Conservation (phyloP, 2,329 filamentous ascomycete species). For the Aspergillus phoenicis region DNA sequence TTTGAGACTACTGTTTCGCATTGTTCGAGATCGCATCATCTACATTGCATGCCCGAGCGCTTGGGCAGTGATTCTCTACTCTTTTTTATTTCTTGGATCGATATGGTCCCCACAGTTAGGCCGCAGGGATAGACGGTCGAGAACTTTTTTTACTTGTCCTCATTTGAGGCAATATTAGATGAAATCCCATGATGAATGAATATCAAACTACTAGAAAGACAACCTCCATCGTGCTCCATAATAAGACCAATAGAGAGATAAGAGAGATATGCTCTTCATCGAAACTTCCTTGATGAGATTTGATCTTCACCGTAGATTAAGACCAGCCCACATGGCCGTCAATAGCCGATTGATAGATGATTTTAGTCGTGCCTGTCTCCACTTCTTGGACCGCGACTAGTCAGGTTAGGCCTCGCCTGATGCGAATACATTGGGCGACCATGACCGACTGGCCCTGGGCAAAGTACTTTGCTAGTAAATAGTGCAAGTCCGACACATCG, state of each 20-base stretch:
- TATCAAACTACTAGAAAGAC: background rate
- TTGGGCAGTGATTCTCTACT: slow-evolving; percentile 21
- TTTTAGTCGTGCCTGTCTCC: background rate
- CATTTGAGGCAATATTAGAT: background rate
- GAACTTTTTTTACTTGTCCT: background rate
- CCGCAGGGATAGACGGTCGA: background rate
- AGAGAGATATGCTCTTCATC: no score
- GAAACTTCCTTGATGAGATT: background rate
- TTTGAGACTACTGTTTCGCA: slow-evolving; percentile 2
- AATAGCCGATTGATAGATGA: background rate
- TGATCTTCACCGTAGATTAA: background rate
- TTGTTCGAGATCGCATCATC: slow-evolving; percentile 12
- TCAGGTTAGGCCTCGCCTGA: background rate
- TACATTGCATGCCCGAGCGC: slow-evolving; percentile 16
- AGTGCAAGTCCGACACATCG: background rate
- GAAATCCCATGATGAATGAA: background rate
- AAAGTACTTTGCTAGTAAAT: no score
- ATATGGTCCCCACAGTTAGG: slow-evolving; percentile 15
- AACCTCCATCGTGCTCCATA: no score
- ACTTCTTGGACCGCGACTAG: background rate
- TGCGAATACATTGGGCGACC: background rate
- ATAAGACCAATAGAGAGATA: background rate
- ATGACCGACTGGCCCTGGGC: no score
- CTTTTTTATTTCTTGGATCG: slow-evolving; percentile 9
- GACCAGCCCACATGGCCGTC: background rate